Percentiles rank a stretch among this genome's conserved stretches.
Evolutionary conservation across 805 yeast genomes (phyloP).

Genomic region (Diddensiella santjacobensis): DNA sequence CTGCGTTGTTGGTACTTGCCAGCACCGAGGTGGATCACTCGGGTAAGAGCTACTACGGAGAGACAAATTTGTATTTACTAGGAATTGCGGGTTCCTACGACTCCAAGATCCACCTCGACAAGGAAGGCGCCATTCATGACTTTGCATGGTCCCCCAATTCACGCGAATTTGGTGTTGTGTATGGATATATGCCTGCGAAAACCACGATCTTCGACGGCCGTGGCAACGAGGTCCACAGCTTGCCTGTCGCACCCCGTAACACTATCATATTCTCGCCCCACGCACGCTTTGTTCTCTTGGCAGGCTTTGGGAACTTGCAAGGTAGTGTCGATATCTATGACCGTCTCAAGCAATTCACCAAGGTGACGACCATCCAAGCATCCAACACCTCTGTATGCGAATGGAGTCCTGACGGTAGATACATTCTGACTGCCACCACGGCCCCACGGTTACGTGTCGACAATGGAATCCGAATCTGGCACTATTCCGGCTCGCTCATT

Average conservation of each 20-base stretch:
- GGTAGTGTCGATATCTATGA: conserved; percentile 95
- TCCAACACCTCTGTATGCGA: conserved; percentile 93
- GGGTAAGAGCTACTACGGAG: conserved; percentile 95
- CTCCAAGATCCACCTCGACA: conserved; percentile 77
- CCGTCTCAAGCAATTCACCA: conserved; percentile 77
- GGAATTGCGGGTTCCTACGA: conserved; percentile 93
- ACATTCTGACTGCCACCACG: conserved; percentile 90
- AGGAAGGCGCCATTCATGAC: conserved; percentile 97
- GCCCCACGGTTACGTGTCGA: conserved; percentile 96
- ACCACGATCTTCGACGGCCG: conserved; percentile 93
- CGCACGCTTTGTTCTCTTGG: conserved; percentile 84
- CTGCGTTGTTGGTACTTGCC: conserved; percentile 88
- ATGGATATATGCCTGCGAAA: conserved; percentile 96
- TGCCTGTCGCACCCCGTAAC: conserved; percentile 86
- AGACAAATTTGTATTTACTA: conserved; percentile 82
- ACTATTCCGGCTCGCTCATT: conserved; percentile 76
- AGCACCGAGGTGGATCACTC: conserved; percentile 94
- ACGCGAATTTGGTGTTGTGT: conserved; percentile 94
- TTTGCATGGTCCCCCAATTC: conserved; percentile 96
- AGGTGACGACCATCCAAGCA: conserved; percentile 81
- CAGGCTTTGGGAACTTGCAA: conserved; percentile 97
- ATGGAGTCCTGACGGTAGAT: conserved; percentile 98
- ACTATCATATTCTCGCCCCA: conserved; percentile 91
- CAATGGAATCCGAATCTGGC: conserved; percentile 92
- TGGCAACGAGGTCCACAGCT: conserved; percentile 77